These are phyloP conservation scores for Fusarium poae DNA, from an alignment of 2,329 filamentous ascomycete species.

Conservation along the genomic window DNA sequence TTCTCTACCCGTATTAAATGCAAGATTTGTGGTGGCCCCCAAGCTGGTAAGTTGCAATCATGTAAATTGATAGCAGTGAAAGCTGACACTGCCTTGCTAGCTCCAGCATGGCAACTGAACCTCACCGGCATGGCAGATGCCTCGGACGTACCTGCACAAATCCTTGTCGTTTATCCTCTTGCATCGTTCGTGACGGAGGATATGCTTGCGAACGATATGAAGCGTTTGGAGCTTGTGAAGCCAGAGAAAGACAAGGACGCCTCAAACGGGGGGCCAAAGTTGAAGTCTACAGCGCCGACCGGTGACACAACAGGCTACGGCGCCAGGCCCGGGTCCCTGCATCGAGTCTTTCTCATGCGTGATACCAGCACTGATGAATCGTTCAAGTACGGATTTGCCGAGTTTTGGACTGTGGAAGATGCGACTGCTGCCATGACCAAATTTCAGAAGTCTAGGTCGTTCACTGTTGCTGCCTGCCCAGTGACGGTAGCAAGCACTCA, in stretches of 20 bases:
- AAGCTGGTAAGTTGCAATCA: slow-evolving; percentile 47
- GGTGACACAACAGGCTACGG: slow-evolving; percentile 72
- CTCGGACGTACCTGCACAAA: slow-evolving; percentile 74
- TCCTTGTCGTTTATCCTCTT: slow-evolving; percentile 79
- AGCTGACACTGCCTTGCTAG: slow-evolving; percentile 29
- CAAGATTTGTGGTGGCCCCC: slow-evolving; percentile 55
- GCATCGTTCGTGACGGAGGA: slow-evolving; percentile 79
- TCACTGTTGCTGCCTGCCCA: slow-evolving; percentile 80
- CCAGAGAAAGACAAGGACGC: slow-evolving; percentile 61
- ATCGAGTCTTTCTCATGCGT: slow-evolving; percentile 81
- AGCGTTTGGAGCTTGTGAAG: slow-evolving; percentile 77
- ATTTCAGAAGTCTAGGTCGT: slow-evolving; percentile 77
- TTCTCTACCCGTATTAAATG: slow-evolving; percentile 56
- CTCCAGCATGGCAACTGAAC: slow-evolving; percentile 52
- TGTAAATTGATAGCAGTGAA: background rate
- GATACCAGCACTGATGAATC: slow-evolving; percentile 78
- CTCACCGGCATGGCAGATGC: slow-evolving; percentile 65
- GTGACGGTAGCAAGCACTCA: slow-evolving; percentile 82
- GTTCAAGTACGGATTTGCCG: slow-evolving; percentile 86
- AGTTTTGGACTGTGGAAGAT: slow-evolving; percentile 82
- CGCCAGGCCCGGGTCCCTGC: slow-evolving; percentile 79
- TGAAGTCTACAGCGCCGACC: slow-evolving; percentile 70
- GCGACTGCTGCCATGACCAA: slow-evolving; percentile 80
- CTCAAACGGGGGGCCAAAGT: slow-evolving; percentile 63
- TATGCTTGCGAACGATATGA: slow-evolving; percentile 77